Conservation (phyloP, 192 early-diverging fungal genomes). For the Spizellomyces sp. region DNA sequence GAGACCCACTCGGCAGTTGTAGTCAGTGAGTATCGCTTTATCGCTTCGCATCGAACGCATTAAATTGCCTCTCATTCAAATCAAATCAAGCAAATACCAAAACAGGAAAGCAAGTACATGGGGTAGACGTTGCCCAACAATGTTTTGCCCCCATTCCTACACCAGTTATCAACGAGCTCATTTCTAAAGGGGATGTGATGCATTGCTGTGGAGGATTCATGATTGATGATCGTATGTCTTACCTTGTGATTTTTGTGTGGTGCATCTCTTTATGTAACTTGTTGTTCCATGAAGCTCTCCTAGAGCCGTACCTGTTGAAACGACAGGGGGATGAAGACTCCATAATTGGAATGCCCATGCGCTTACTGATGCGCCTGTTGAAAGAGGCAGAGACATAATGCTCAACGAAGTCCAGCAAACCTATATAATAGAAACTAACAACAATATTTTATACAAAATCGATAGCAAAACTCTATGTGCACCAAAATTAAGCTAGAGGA, state of each 20-base stretch:
- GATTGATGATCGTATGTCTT: slow-evolving; percentile 50
- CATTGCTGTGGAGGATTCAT: slow-evolving; percentile 53
- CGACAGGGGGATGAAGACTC: slow-evolving; percentile 51
- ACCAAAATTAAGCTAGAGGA: no score
- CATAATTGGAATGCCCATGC: slow-evolving; percentile 53
- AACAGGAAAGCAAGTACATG: slow-evolving; percentile 35
- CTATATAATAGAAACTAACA: no score
- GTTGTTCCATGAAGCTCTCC: slow-evolving; percentile 21
- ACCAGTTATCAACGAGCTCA: slow-evolving; percentile 43
- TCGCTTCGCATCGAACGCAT: not conserved
- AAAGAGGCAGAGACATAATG: slow-evolving; percentile 19
- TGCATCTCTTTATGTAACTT: not conserved
- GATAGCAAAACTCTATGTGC: no score
- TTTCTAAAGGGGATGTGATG: slow-evolving; percentile 49
- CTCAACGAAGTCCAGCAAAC: not conserved
- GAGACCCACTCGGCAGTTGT: slow-evolving; percentile 48
- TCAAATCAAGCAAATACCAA: slow-evolving; percentile 30
- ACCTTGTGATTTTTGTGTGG: slow-evolving; percentile 7
- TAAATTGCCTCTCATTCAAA: not conserved
- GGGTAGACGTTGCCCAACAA: slow-evolving; percentile 47
- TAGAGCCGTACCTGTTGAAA: slow-evolving; percentile 41
- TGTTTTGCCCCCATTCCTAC: slow-evolving; percentile 43
- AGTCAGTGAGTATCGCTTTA: slow-evolving; percentile 26
- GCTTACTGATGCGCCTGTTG: slow-evolving; percentile 40
- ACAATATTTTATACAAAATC: no score